These are phyloP conservation scores for Leishmania gerbilli DNA, from an alignment of 208 protist genomes.

Conservation along the genomic window DNA sequence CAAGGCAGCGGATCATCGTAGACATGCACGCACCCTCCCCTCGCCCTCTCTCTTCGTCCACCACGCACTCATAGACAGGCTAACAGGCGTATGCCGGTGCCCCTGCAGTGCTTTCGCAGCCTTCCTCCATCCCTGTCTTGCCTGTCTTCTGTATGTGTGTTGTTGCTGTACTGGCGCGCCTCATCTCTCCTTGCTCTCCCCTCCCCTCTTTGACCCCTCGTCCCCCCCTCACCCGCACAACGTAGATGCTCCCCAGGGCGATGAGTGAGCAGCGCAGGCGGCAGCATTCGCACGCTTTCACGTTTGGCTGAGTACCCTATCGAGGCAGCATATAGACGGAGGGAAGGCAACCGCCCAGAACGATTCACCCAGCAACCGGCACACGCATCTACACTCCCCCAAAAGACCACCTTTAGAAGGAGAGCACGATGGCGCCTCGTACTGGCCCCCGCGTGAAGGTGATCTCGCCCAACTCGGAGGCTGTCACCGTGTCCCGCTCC, in stretches of 20 bases:
- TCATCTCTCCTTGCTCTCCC: background rate
- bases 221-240: background rate
- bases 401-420: background rate
- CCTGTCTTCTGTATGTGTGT: background rate
- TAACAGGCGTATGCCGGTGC: background rate
- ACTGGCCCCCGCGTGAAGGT: constrained; percentile 40
- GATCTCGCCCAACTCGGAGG: constrained; percentile 56
- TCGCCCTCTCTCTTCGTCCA: background rate
- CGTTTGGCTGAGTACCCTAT: background rate
- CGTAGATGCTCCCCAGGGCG: background rate
- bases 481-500: constrained; percentile 39
- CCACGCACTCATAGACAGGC: background rate
- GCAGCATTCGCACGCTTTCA: background rate
- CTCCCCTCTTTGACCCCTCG: background rate
- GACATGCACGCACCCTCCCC: background rate
- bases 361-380: background rate
- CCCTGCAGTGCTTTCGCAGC: background rate
- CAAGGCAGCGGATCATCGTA: no score
- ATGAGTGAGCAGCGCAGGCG: background rate
- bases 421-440: constrained; percentile 34
- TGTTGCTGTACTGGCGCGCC: background rate
- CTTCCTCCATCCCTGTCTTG: background rate
- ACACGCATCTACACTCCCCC: background rate
- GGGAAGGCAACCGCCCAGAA: background rate
- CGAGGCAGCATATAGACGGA: background rate